Evolutionary conservation across 2,329 filamentous ascomycete species (phyloP), one percentile per base, ranked within the genome.

Genomic region (Trichoderma guizhouense): DNA sequence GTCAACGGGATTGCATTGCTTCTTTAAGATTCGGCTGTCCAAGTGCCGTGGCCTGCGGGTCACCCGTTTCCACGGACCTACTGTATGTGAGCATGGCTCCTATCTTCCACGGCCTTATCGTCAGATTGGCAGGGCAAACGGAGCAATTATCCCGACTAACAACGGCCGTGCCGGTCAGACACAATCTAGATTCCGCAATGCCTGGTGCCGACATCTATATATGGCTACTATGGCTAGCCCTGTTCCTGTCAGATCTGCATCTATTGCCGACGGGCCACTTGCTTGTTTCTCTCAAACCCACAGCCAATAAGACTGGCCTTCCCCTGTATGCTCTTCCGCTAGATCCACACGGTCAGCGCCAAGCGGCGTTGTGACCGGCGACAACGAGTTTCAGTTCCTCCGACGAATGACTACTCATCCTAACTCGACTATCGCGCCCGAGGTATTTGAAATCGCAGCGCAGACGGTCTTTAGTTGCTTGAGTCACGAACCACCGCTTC

Each of bases 171-270:
- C 55, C 39, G 53, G 66, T 61, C 51, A 61, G 55, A 60, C 66
- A 39, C 28, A 60, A 69, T 69, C 66, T 69, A 18, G 66, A 69
- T 69, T 61, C 55, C 53, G 53, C 53, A 51, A n/a, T 62, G 28
- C 36, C 26, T 28, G 57, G 24, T 61, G 21, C 66, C 66, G 66
- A 36, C 21, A 61, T 47, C 66, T 62, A 62, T 61, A 51, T 69
- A 62, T 69, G 66, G 66, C 11, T 14, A 14, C 39, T 43, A 24
- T 26, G 26, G 39, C 66, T 69, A 69, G 57, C 66, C 66, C 66
- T 69, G 66, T 69, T 69, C 66, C 66, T 69, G 66, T 69, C 66
- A 69, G 66, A 69, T 62, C 66, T 69, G 66, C 66, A 61, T 69
- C 66, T 51, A 51, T 47, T 69, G 57, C 57, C 55, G 66, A 53